Evolutionary conservation across 2,329 filamentous ascomycete genomes (phyloP).

Genomic region (Fusarium pilosicola): DNA sequence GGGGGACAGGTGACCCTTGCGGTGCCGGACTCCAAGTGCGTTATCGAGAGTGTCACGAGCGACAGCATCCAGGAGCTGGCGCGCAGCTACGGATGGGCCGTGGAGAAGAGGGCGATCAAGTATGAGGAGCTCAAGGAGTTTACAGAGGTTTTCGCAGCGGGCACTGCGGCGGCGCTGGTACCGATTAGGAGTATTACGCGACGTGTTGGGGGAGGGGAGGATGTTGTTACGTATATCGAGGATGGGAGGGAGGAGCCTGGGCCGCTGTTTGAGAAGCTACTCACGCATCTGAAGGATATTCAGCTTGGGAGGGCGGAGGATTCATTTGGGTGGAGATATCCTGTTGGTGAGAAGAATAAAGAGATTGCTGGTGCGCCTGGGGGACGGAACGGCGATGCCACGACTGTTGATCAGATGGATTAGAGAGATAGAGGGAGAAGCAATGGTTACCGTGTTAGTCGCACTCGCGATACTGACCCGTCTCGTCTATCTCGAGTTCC

Average conservation of each 20-base stretch:
- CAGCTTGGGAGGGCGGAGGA: constrained; percentile 85
- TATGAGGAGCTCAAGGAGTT: constrained; percentile 66
- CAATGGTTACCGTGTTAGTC: constrained; percentile 10
- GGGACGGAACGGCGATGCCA: constrained; percentile 34
- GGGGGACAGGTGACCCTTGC: constrained; percentile 75
- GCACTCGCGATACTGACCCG: constrained; percentile 35
- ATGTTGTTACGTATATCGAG: constrained; percentile 66
- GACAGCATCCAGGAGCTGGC: constrained; percentile 82
- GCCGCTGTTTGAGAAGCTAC: constrained; percentile 75
- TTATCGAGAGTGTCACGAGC: constrained; percentile 88
- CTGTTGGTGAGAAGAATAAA: constrained; percentile 58
- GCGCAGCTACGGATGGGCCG: constrained; percentile 81
- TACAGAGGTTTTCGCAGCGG: constrained; percentile 86
- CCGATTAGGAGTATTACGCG: constrained; percentile 92
- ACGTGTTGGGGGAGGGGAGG: constrained; percentile 53
- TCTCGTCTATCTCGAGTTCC: constrained; percentile 36
- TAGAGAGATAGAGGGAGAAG: constrained; percentile 5
- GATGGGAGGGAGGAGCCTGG: constrained; percentile 74
- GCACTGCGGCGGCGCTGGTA: constrained; percentile 90
- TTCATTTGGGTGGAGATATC: constrained; percentile 75
- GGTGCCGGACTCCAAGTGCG: constrained; percentile 86
- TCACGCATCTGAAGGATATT: constrained; percentile 83
- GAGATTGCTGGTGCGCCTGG: constrained; percentile 49
- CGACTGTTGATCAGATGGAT: constrained; percentile 50
- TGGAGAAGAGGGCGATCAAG: constrained; percentile 78